Base-by-base conservation (phyloP, 1,139 yeast species). In the Zygotorulaspora mrakii region DNA sequence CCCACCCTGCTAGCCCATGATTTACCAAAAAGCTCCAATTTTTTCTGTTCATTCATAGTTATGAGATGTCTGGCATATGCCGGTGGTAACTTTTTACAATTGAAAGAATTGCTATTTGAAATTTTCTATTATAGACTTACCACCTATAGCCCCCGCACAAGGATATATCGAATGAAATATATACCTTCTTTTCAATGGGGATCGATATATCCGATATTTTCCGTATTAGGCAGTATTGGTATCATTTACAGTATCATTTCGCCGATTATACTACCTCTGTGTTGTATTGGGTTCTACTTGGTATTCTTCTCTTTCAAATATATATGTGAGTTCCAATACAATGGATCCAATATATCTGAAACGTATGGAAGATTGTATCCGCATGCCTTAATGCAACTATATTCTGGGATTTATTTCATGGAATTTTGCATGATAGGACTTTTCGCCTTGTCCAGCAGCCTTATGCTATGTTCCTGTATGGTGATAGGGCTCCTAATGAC, bases 21-120 rank as follows among this genome's bases (percentile, higher is more conserved):
- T 53, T 65, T 86, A 32, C 95, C 95, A 0, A 83, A 82, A 54
- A 81, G 94, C 16, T 83, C 94, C 1, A 83, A 82, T 38, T 86
- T 86, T 54, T 86, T 85, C 64, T 79, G 81, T 55, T 83, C 88
- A 3, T 83, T 79, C 52, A 68, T 85, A 23, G 68, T 86, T 1
- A 67, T 86, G 29, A 79, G 84, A 59, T 91, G 94, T 0, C 67
- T 86, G 45, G 73, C 88, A 1, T 75, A 81, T 49, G 76, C 82
- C 50, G 94, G 94, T 0, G 77, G 74, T 43, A 78, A 77, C 48
- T 70, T 85, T 35, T 55, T 84, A 20, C 75, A 82, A 53, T 65
- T 77, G 11, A 72, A 69, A 39, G 72, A 71, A 27, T 59, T 83
- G 24, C 40, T 74, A 3, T 57, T 66, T 31, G 66, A 68, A 33